phyloP scores from a whole-genome alignment of 2,329 filamentous ascomycete species.

The Leptosphaerulina australis region DNA sequence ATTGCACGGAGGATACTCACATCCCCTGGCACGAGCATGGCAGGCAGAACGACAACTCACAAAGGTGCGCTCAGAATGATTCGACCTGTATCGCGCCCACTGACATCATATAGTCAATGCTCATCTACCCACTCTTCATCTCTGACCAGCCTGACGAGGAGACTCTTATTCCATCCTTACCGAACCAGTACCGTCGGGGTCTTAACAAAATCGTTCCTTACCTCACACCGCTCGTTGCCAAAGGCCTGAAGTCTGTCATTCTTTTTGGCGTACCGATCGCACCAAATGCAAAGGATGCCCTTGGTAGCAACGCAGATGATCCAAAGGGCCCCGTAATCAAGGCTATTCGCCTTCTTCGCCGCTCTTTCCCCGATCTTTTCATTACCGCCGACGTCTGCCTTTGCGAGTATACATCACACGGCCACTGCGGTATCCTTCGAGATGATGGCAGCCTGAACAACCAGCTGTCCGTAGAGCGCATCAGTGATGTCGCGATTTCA shows the following conservation, averaged over 20 bases:
- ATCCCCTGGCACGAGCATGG: conserved; percentile 58
- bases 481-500: conserved; percentile 95
- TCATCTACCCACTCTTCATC: conserved; percentile 96
- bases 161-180: conserved; percentile 85
- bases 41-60: conserved; percentile 60
- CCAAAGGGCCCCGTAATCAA: conserved; percentile 90
- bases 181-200: conserved; percentile 86
- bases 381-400: conserved; percentile 93
- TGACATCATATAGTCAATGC: conserved; percentile 75
- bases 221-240: conserved; percentile 83
- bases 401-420: conserved; percentile 98
- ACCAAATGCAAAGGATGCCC: conserved; percentile 81
- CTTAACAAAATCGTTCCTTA: conserved; percentile 85
- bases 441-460: conserved; percentile 96
- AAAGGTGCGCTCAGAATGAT: conserved; percentile 46
- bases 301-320: conserved; percentile 91
- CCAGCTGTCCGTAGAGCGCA: conserved; percentile 86
- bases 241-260: conserved; percentile 91
- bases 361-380: conserved; percentile 87
- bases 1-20: conserved; percentile 59
- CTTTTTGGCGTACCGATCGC: conserved; percentile 91
- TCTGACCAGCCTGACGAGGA: conserved; percentile 95
- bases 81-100: conserved; percentile 6
- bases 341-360: conserved; percentile 80
- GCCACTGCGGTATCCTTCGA: conserved; percentile 93